These are phyloP conservation scores for Verbascum thapsus DNA, from an alignment of 257 asterid species.

Conservation along the genomic window DNA sequence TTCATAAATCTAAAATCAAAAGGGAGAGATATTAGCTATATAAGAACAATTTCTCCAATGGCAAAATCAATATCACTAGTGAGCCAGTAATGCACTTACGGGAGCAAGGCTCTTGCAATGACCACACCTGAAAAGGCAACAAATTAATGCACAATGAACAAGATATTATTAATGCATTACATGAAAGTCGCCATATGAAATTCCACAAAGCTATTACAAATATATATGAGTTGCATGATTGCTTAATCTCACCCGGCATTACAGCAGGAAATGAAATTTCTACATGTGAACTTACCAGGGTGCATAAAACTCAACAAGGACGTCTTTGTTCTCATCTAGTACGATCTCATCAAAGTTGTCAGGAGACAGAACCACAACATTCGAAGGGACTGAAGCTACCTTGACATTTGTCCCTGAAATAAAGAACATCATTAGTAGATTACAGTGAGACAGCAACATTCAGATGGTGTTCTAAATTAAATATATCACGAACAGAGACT, in stretches of 20 bases:
- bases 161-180: constrained; percentile 14
- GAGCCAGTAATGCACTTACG: constrained; percentile 56
- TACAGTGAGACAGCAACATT: not conserved
- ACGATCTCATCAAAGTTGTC: constrained; percentile 81
- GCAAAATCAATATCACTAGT: constrained; percentile 12
- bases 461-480: not conserved
- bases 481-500: not conserved
- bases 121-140: constrained; percentile 78
- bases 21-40: constrained; percentile 22
- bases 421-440: not conserved
- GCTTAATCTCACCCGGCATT: constrained; percentile 4
- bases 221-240: constrained; percentile 10
- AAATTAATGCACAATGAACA: constrained; percentile 25
- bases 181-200: not conserved
- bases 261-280: constrained; percentile 9
- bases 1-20: constrained; percentile 65
- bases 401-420: constrained; percentile 82
- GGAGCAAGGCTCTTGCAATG: constrained; percentile 97
- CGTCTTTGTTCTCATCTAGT: constrained; percentile 76
- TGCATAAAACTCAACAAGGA: constrained; percentile 92
- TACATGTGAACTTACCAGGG: constrained; percentile 67
- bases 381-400: constrained; percentile 75
- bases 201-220: not conserved
- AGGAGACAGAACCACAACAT: constrained; percentile 69
- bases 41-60: constrained; percentile 12